phyloP scores from a whole-genome alignment of 345 rosid species.

The Brassica rapa region DNA sequence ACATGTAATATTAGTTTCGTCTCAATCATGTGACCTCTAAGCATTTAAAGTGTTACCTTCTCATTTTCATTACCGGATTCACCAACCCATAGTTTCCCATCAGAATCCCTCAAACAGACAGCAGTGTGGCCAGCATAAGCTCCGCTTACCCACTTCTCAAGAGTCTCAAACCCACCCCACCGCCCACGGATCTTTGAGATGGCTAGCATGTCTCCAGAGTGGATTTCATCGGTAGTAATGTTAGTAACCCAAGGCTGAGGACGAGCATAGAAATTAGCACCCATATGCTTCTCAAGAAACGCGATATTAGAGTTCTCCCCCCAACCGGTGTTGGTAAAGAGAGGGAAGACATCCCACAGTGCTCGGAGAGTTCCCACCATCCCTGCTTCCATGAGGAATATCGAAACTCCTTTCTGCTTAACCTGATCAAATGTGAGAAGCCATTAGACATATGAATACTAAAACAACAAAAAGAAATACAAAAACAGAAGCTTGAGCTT shows the following conservation, averaged over 20 bases:
- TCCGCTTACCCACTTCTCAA: conserved; percentile 99
- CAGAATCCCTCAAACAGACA: conserved; percentile 82
- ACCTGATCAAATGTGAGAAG: conserved; percentile 51
- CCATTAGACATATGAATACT: background rate
- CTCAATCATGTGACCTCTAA: too few species aligned
- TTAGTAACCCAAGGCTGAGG: conserved; percentile 81
- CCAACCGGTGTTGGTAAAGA: conserved; percentile 94
- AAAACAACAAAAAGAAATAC: background rate
- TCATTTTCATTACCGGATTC: conserved; percentile 98
- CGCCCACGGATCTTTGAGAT: conserved; percentile 88
- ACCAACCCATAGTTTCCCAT: conserved; percentile 94
- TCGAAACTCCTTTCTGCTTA: conserved; percentile 82
- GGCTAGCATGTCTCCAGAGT: conserved; percentile 89
- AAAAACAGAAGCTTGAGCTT: conserved; percentile 33
- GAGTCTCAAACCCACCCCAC: conserved; percentile 97
- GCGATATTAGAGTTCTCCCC: conserved; percentile 83
- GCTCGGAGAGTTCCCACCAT: conserved; percentile 93
- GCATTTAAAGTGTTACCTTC: conserved; percentile 49
- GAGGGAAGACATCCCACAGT: conserved; percentile 94
- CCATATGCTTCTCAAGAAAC: conserved; percentile 92
- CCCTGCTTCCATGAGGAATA: conserved; percentile 98
- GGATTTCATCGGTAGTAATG: conserved; percentile 67
- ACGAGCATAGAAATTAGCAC: conserved; percentile 71
- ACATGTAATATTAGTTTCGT: too few species aligned
- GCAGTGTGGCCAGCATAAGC: conserved; percentile 97